A percentile compares a stretch with the other conserved stretches of the same genome.
These are phyloP conservation scores for Ustilago loliicola DNA, from an alignment of 1,284 basidiomycete genomes.

Conservation along the genomic window DNA sequence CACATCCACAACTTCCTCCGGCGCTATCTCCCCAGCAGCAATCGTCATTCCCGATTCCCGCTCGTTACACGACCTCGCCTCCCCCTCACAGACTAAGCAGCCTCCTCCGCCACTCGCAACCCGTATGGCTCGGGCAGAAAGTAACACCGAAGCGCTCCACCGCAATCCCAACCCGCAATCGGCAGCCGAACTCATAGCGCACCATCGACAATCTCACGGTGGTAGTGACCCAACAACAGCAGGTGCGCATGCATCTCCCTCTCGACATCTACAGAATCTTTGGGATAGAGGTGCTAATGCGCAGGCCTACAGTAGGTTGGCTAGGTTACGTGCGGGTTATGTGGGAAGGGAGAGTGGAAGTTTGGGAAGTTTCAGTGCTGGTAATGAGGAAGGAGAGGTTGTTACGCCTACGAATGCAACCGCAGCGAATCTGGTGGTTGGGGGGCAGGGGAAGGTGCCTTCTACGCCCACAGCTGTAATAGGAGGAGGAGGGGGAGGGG, in stretches of 20 bases:
- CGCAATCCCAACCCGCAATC: neutral
- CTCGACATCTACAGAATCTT: conserved; percentile 25
- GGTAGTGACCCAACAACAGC: conserved; percentile 52
- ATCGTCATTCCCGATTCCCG: conserved; percentile 34
- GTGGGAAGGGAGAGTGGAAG: conserved; percentile 12
- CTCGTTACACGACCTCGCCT: conserved; percentile 22
- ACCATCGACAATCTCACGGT: conserved; percentile 51
- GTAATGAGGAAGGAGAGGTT: neutral
- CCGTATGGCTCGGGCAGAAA: conserved; percentile 29
- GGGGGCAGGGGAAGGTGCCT: too few relatives aligned
- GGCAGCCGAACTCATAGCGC: conserved; percentile 27
- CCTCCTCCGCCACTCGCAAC: neutral
- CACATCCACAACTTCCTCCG: neutral
- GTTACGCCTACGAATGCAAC: conserved; percentile 1
- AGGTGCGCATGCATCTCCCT: conserved; percentile 16
- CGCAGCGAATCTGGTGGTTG: too few relatives aligned
- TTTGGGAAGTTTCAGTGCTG: neutral
- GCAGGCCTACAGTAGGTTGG: conserved; percentile 27
- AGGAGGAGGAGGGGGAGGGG: neutral
- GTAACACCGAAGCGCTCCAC: conserved; percentile 3
- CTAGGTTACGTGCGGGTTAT: conserved; percentile 32
- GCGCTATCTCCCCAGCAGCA: neutral
- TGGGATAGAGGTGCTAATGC: conserved; percentile 40
- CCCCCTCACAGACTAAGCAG: neutral
- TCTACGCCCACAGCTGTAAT: neutral